phyloP scores from a whole-genome alignment of 768 basidiomycete species.

The Podaxis mareebaensis region DNA sequence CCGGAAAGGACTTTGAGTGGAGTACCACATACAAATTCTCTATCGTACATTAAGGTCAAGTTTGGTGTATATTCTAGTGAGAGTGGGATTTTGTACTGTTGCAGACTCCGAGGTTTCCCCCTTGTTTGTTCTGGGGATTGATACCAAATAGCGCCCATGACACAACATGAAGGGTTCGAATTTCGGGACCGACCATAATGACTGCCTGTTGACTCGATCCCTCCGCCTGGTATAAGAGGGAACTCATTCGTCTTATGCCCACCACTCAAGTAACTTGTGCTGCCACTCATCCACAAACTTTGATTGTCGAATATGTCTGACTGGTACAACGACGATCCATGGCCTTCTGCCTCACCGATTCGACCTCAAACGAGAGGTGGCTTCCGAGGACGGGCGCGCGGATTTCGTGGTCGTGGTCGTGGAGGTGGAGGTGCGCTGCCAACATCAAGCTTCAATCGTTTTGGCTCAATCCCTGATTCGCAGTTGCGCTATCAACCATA shows the following conservation, averaged over 20 bases:
- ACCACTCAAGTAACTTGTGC: background rate
- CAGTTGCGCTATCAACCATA: constrained; percentile 12
- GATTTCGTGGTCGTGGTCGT: constrained; percentile 1
- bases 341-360: background rate
- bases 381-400: background rate
- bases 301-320: background rate
- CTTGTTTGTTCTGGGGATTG: too few species aligned
- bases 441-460: background rate
- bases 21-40: constrained; percentile 50
- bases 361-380: background rate
- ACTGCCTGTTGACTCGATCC: background rate
- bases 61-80: too few species aligned
- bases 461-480: background rate
- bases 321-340: background rate
- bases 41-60: constrained; percentile 15
- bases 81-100: too few species aligned
- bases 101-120: too few species aligned
- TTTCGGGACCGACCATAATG: too few species aligned
- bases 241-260: too few species aligned
- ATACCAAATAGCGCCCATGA: background rate
- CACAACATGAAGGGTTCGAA: background rate
- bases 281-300: background rate
- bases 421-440: constrained; percentile 6
- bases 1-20: constrained; percentile 46
- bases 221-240: constrained; percentile 34